Evolutionary conservation across 768 basidiomycete genomes (phyloP), one percentile per base, ranked within the genome.

Genomic region (Pholiota microspora): DNA sequence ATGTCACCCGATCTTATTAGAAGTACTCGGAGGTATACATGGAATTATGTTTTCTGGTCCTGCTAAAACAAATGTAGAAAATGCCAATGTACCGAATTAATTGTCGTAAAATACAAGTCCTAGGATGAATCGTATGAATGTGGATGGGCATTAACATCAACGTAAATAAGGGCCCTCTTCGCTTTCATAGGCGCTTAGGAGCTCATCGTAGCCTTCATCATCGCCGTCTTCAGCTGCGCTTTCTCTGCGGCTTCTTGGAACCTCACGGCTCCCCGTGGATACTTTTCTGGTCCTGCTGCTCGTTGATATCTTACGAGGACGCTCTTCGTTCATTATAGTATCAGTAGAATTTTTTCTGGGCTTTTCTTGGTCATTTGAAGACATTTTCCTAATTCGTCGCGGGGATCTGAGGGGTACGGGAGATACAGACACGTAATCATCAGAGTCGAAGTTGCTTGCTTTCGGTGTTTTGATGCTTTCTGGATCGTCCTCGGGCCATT

Each of bases 161-260:
- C 59, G 63, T 53, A 56, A 54, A 56, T 50, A 48, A 21, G 52
- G 57, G 23, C 74, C 75, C 49, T 84, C 86, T 64, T 89, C 88
- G 63, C 89, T 89, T 71, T 91, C 89, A 62, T 92, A 92, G 16
- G 89, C 89, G 65, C 86, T 89, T 55, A 92, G 68, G 51, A 92
- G 64, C 10, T 90, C 89, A 60, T 86, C 88, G 51, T 89, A 90
- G 3, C 86, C 80, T 64, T 83, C 82, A 59, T 91, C 89, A 55
- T 90, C 89, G 3, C 89, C 88, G 55, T 90, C 88, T 50, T 86
- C 85, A 0, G 86, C 88, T 18, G 77, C 81, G 63, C 85, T 89
- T 31, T 86, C 83, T 34, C 81, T 74, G 42, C 69, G 63, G 50
- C 68, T 72, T 59, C 68, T 74, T 29, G 66, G 60, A 21, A 63